Base-by-base conservation (phyloP, 129 eudicot genomes). In the Erigeron canadensis region DNA sequence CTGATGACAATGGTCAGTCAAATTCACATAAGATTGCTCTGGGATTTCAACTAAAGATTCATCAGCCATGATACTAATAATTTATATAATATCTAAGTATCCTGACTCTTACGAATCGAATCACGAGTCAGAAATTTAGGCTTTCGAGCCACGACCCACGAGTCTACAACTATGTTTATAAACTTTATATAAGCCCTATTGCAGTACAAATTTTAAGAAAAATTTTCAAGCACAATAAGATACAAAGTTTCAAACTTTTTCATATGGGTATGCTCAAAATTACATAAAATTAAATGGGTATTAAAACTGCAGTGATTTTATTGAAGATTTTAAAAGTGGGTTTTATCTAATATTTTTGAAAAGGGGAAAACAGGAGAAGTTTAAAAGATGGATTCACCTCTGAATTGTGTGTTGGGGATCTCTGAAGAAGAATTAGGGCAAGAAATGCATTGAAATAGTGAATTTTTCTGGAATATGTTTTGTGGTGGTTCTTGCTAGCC, bases 1-100 rank as follows among this genome's bases (percentile, higher is more conserved):
- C 2, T 63, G 76, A 23, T 61, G 71, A 5, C 69, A 77, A 71
- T 75, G 69, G 10, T 80, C 77, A 34, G 72, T 18, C 18, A 74
- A 75, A 47, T 40, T 54, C 1, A 28, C 73, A 3, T 74, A 7
- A 4, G 77, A 55, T 62, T 70, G 71, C 18, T 80, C 80, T 28
- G 76, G n/a, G 23, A 71, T 44, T 23, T 75, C 81, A 37, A 67
- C 70, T 47, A 72, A 43, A 34, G 65, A 17, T 0, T 81, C 81
- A 67, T 87, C 82, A 9, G 84, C 83, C 89, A 85, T 77, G 68
- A 71, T 74, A 44, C 38, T 50, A 15, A 22, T 7, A 67, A 58
- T 54, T 37, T 23, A 28, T 64, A 22, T 23, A 55, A 72, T 43
- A 59, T 9, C 50, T 74, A 2, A 28, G 34, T 28, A 28, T 28